Percentiles rank a stretch among this genome's conserved stretches.
phyloP scores from a whole-genome alignment of 192 early-diverging fungal species.

The Anaeromyces robustus region DNA sequence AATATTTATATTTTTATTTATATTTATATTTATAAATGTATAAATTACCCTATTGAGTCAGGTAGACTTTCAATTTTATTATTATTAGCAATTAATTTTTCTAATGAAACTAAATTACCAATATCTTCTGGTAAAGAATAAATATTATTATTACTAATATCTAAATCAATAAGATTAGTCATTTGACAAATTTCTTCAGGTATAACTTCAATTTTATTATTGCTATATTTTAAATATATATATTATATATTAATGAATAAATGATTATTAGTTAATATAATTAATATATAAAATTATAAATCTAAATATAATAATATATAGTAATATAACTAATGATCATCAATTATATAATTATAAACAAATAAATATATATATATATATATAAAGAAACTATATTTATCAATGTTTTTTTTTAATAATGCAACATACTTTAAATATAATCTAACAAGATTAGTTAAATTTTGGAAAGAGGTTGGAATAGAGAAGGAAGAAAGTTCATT shows the following conservation, averaged over 20 bases:
- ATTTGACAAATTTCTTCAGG: slow-evolving; percentile 7
- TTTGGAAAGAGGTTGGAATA: slow-evolving; percentile 1
- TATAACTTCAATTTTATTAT: slow-evolving; percentile 8
- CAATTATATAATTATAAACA: no score
- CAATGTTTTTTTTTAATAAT: no score
- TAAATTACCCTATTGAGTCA: slow-evolving; percentile 1
- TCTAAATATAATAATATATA: no score
- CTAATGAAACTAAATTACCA: slow-evolving; percentile 1
- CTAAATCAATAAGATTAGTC: slow-evolving; percentile 3
- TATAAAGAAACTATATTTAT: no score
- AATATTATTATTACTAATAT: slow-evolving; percentile 4
- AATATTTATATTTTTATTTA: no score
- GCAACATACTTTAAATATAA: slow-evolving; percentile 1
- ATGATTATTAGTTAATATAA: no score
- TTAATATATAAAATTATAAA: no score
- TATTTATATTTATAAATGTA: no score
- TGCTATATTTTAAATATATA: not conserved
- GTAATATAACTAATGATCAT: no score
- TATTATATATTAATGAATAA: no score
- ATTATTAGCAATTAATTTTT: slow-evolving; percentile 1
- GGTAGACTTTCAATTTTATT: slow-evolving; percentile 5
- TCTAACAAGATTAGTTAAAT: not conserved
- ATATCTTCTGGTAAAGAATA: slow-evolving; percentile 6
- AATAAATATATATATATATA: not conserved
- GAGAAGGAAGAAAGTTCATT: slow-evolving; percentile 7